Evolutionary conservation across 352 stramenopile species (phyloP).

Genomic region (Globisporangium cystogenes): DNA sequence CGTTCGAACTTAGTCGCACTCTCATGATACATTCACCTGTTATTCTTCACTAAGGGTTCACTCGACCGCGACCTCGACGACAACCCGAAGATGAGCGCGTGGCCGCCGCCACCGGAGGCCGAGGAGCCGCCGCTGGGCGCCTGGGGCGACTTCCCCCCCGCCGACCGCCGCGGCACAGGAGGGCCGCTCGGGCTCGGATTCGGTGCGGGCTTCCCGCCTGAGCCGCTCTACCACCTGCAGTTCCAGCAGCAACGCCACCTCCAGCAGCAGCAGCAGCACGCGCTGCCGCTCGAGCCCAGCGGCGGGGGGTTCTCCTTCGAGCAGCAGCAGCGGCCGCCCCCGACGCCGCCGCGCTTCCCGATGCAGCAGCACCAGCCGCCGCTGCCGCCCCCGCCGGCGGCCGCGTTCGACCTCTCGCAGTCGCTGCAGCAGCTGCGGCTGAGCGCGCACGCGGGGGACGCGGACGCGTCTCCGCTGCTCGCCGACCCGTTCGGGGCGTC

Average conservation of each 20-base stretch:
- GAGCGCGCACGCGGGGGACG: not conserved
- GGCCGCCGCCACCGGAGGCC: not conserved
- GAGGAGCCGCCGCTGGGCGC: constrained; percentile 2
- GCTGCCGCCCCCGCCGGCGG: not conserved
- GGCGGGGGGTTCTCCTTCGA: constrained; percentile 21
- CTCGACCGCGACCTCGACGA: too few species aligned
- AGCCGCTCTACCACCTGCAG: constrained; percentile 34
- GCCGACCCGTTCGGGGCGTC: constrained; percentile 11
- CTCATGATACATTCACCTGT: too few species aligned
- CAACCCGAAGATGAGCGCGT: not conserved
- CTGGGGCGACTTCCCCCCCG: not conserved
- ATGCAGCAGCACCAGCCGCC: constrained; percentile 7
- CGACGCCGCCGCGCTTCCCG: constrained; percentile 9
- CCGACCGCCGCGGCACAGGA: not conserved
- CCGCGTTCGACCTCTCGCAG: constrained; percentile 38
- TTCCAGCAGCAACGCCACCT: constrained; percentile 35
- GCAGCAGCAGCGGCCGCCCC: constrained; percentile 5
- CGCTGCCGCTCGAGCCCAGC: constrained; percentile 17
- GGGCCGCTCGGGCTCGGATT: not conserved
- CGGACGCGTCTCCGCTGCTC: not conserved
- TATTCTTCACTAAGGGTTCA: too few species aligned
- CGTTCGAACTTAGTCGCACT: too few species aligned
- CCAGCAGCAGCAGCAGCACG: constrained; percentile 17
- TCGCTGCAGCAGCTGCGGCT: constrained; percentile 37
- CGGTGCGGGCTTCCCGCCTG: not conserved